These are phyloP conservation scores for Tinospora cordifolia DNA, from an alignment of 164 flowering plant genomes.

Conservation along the genomic window DNA sequence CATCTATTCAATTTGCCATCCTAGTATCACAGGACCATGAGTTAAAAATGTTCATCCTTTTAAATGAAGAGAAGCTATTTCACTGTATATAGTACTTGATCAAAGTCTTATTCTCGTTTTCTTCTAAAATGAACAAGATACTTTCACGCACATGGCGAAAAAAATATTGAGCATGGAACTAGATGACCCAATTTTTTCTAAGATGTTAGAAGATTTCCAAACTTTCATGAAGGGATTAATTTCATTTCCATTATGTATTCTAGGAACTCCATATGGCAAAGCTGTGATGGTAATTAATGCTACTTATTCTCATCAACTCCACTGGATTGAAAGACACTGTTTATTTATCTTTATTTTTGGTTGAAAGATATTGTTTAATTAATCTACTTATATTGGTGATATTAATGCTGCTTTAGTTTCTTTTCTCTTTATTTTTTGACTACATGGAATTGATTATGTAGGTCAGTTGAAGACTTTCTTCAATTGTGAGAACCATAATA, in stretches of 20 bases:
- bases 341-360: too few species aligned
- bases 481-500: conserved; percentile 39
- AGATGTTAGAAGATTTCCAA: conserved; percentile 46
- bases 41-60: conserved; percentile 59
- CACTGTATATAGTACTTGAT: conserved; percentile 14
- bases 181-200: conserved; percentile 46
- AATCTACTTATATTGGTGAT: neutral
- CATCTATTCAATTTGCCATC: conserved; percentile 62
- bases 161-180: conserved; percentile 44
- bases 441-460: conserved; percentile 12
- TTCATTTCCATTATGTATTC: conserved; percentile 51
- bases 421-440: neutral
- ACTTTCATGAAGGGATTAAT: conserved; percentile 72
- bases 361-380: too few species aligned
- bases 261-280: conserved; percentile 52
- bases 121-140: conserved; percentile 33
- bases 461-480: conserved; percentile 61
- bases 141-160: conserved; percentile 56
- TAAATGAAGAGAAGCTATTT: conserved; percentile 71
- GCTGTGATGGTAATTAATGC: conserved; percentile 52
- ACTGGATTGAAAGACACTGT: neutral
- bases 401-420: too few species aligned
- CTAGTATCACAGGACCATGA: conserved; percentile 81
- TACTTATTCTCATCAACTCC: neutral
- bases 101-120: neutral